These are phyloP conservation scores for Lactarius hatsudake DNA, from an alignment of 768 basidiomycete species.

Conservation along the genomic window DNA sequence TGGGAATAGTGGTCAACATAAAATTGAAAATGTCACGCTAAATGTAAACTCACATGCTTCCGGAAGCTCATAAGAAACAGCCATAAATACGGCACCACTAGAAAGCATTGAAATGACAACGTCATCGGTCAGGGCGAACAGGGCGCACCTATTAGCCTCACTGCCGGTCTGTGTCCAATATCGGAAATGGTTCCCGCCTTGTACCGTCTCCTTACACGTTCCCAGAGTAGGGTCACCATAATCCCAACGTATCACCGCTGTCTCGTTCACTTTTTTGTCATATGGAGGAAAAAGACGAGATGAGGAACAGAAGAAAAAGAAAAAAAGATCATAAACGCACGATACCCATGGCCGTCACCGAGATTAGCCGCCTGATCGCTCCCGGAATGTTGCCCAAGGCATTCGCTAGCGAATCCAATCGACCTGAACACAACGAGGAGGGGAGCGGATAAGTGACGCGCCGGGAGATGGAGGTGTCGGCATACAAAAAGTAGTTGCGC, in stretches of 20 bases:
- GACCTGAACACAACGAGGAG: conserved; percentile 43
- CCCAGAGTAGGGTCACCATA: conserved; percentile 81
- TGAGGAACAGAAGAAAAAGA: conserved; percentile 4
- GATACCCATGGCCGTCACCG: conserved; percentile 74
- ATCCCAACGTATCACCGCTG: conserved; percentile 80
- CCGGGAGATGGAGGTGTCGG: conserved; percentile 22
- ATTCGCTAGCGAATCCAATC: conserved; percentile 71
- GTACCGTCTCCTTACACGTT: conserved; percentile 78
- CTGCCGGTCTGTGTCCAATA: conserved; percentile 84
- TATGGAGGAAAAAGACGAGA: conserved; percentile 1
- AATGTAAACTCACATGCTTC: conserved; percentile 46
- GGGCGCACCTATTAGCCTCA: conserved; percentile 52
- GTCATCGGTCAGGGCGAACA: background rate
- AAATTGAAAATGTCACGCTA: background rate
- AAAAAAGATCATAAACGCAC: conserved; percentile 41
- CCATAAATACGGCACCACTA: conserved; percentile 75
- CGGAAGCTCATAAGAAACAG: conserved; percentile 69
- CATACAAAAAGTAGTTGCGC: conserved; percentile 78
- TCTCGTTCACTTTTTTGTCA: conserved; percentile 63
- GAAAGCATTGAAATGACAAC: background rate
- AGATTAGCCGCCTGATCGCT: conserved; percentile 68
- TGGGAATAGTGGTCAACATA: background rate
- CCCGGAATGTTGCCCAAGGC: conserved; percentile 78
- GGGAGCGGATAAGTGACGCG: background rate
- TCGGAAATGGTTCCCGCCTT: conserved; percentile 85